Evolutionary conservation across 1,139 yeast species (phyloP).

Genomic region (Yamadazyma sp.): DNA sequence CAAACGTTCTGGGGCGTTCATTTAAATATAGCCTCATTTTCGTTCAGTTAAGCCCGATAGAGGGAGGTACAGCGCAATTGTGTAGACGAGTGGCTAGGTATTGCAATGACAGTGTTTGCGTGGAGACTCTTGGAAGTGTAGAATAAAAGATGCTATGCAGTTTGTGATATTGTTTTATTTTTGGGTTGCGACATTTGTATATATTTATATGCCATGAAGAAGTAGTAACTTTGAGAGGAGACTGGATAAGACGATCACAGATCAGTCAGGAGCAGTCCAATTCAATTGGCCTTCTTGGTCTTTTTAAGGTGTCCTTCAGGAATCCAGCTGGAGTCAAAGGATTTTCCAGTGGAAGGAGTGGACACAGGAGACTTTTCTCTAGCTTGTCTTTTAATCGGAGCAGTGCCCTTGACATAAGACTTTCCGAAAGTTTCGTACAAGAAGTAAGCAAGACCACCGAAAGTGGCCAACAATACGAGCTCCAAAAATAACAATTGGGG

Average conservation of each 20-base stretch:
- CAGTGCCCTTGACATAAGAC: slow-evolving; percentile 38
- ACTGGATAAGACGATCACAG: no score
- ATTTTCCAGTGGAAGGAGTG: slow-evolving; percentile 21
- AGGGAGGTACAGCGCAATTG: no score
- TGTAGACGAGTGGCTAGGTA: no score
- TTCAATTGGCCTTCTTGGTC: slow-evolving; percentile 27
- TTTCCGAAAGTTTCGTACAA: slow-evolving; percentile 47
- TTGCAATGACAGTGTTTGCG: no score
- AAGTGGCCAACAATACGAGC: slow-evolving; percentile 48
- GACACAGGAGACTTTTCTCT: slow-evolving; percentile 23
- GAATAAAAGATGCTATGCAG: background rate
- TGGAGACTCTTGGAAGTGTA: no score
- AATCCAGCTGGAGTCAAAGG: slow-evolving; percentile 36
- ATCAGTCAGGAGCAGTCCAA: background rate
- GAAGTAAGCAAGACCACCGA: slow-evolving; percentile 52
- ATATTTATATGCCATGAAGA: no score
- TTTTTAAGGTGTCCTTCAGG: slow-evolving; percentile 37
- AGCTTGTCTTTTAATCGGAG: slow-evolving; percentile 28
- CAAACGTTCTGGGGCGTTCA: slow-evolving; percentile 54
- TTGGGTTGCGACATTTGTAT: background rate
- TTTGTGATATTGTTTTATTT: no score
- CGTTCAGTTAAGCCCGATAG: no score
- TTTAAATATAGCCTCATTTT: slow-evolving; percentile 52
- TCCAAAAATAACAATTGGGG: slow-evolving; percentile 71
- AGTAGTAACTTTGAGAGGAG: no score